Conservation (phyloP, 2,329 filamentous ascomycete genomes). For the Claviceps maximensis region DNA sequence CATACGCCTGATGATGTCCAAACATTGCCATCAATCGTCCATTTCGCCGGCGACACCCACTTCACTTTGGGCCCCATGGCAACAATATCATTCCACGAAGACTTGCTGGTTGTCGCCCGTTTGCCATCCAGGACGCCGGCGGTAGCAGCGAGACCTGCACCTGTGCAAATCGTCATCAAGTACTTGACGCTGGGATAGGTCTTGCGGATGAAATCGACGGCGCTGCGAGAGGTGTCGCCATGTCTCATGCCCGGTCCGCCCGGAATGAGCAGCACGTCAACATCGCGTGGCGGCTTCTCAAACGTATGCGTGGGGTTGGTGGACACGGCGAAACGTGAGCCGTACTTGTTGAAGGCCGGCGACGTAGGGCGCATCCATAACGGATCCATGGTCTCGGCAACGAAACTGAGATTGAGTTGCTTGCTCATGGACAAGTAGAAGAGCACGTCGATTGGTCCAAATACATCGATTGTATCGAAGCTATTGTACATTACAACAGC, state of each 20-base stretch:
- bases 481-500: conserved; percentile 4
- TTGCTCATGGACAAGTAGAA: conserved; percentile 22
- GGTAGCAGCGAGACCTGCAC: conserved; percentile 40
- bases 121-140: conserved; percentile 46
- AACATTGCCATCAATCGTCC: conserved; percentile 50
- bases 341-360: conserved; percentile 4
- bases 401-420: conserved; percentile 24
- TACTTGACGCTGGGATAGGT: conserved; percentile 35
- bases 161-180: conserved; percentile 54
- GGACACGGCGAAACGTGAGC: conserved; percentile 18
- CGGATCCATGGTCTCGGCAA: conserved; percentile 25
- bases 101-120: conserved; percentile 53
- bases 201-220: conserved; percentile 26
- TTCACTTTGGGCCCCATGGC: conserved; percentile 32
- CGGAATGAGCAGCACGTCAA: conserved; percentile 46
- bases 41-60: conserved; percentile 48
- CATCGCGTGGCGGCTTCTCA: conserved; percentile 29
- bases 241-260: conserved; percentile 39
- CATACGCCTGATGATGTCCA: conserved; percentile 48
- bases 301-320: conserved; percentile 37
- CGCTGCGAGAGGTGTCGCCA: conserved; percentile 15
- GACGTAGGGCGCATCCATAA: conserved; percentile 21
- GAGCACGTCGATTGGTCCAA: conserved; percentile 31
- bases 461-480: conserved; percentile 18
- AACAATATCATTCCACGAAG: conserved; percentile 33